Evolutionary conservation across 306 rosid species (phyloP).

Genomic region (Ammopiptanthus mongolicus): DNA sequence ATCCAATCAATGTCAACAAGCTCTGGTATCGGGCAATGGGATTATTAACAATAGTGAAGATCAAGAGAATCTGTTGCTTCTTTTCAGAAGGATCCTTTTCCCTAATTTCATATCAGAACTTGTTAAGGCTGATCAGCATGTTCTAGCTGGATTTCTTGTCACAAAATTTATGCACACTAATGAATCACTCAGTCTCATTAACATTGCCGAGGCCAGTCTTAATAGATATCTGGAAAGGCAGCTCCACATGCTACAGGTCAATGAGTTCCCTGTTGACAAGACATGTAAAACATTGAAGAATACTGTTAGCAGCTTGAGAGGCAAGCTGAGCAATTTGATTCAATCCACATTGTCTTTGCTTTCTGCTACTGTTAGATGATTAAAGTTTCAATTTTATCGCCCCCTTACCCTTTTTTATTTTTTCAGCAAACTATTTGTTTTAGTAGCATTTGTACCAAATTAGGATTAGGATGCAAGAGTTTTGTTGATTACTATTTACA

Average conservation of each 20-base stretch:
- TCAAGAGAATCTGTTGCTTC: conserved; percentile 32
- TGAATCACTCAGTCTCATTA: conserved; percentile 60
- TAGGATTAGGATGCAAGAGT: conserved; percentile 18
- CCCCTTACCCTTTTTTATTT: not conserved
- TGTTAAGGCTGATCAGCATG: conserved; percentile 80
- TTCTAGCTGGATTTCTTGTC: conserved; percentile 79
- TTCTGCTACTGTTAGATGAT: conserved; percentile 23
- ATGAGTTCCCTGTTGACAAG: conserved; percentile 40
- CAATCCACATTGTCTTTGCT: conserved; percentile 44
- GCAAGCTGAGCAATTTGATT: conserved; percentile 47
- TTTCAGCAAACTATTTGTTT: not conserved
- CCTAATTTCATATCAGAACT: conserved; percentile 75
- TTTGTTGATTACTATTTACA: conserved; percentile 10
- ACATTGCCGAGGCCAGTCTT: conserved; percentile 66
- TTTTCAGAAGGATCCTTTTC: conserved; percentile 52
- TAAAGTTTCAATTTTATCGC: not conserved
- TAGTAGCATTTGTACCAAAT: conserved; percentile 12
- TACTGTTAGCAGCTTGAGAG: conserved; percentile 45
- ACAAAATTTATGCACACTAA: conserved; percentile 76
- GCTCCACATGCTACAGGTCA: conserved; percentile 40
- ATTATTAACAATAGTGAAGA: conserved; percentile 19
- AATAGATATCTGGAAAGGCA: conserved; percentile 62
- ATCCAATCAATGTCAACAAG: conserved; percentile 51
- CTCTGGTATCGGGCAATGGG: conserved; percentile 41
- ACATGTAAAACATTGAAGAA: conserved; percentile 46